Percentiles rank a stretch among this genome's conserved stretches.
These are phyloP conservation scores for Starmerella stellata DNA, from an alignment of 805 yeast species.

Conservation along the genomic window DNA sequence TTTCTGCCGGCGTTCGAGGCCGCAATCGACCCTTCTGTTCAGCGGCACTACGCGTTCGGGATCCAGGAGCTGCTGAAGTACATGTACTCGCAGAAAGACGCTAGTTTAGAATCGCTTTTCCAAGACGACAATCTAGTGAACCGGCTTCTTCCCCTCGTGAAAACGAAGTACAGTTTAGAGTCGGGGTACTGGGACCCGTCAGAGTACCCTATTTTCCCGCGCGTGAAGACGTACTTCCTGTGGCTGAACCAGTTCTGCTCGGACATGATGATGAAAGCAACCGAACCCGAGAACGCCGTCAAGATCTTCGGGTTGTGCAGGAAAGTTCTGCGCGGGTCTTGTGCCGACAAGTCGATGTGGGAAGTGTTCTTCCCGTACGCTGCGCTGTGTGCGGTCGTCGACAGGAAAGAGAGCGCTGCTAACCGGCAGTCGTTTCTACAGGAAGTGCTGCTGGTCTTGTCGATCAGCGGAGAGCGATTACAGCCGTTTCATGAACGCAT, in stretches of 20 bases:
- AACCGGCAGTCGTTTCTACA: conserved; percentile 29
- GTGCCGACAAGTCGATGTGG: conserved; percentile 33
- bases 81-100: conserved; percentile 16
- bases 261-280: conserved; percentile 41
- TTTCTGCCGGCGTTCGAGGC: conserved; percentile 81
- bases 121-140: conserved; percentile 6
- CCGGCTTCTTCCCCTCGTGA: conserved; percentile 15
- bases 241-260: conserved; percentile 63
- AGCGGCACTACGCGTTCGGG: conserved; percentile 65
- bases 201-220: conserved; percentile 50
- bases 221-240: conserved; percentile 25
- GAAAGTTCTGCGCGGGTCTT: conserved; percentile 11
- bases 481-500: conserved; percentile 56
- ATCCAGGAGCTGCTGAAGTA: conserved; percentile 71
- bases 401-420: conserved; percentile 21
- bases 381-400: conserved; percentile 43
- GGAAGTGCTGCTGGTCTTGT: conserved; percentile 42
- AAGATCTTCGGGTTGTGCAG: conserved; percentile 11
- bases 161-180: conserved; percentile 52
- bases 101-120: conserved; percentile 3
- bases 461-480: conserved; percentile 27
- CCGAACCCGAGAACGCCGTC: conserved; percentile 27
- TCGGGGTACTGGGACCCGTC: conserved; percentile 27
- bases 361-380: conserved; percentile 62
- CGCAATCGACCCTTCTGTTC: conserved; percentile 69